Evolutionary conservation across 2,329 filamentous ascomycete genomes (phyloP), one percentile per base, ranked within the genome.

Genomic region (Cordyceps javanica): DNA sequence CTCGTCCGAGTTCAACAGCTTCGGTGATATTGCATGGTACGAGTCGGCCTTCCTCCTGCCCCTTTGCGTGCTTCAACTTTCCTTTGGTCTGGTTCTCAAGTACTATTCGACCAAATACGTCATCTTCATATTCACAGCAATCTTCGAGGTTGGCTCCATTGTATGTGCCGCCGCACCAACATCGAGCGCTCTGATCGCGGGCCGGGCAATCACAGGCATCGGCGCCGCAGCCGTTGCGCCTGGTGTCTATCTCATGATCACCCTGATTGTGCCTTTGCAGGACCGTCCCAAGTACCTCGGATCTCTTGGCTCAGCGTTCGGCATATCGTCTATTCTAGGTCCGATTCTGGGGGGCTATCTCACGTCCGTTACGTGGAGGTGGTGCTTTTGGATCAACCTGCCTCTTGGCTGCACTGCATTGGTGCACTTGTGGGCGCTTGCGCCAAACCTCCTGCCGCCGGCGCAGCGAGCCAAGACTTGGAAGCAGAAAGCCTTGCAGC

Each of bases 11-110:
- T 75, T 77, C 65, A 67, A 73, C 46, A 67, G 72, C 32, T 68
- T 79, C 7, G 66, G 69, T 14, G 73, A 79, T 55, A 72, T 80
- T 5, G 73, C 75, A 11, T 83, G 81, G 80, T 82, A 83, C 23
- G 34, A 25, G 2, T 72, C 75, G 10, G 76, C 76, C 16, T 80
- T 73, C 61, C 75, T 78, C 60, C 64, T 77, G 32, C 72, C 72
- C 10, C 60, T 72, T 11, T 72, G 67, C 8, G 66, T 64, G 44
- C 67, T 70, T 60, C 70, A 73, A 62, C 66, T 70, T 6, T 63
- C 66, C 38, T 73, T 68, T 59, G 73, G 73, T 55, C 75, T 77
- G 52, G 63, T 65, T 1, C 69, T 70, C 64, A 69, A 69, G 59
- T 74, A 77, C 64, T 78, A 81, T 63, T 67, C 73, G 45, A 63